Percentiles rank a stretch among this genome's conserved stretches.
Evolutionary conservation across 139 green algal species (phyloP).

Genomic region (Chlorella sp.): DNA sequence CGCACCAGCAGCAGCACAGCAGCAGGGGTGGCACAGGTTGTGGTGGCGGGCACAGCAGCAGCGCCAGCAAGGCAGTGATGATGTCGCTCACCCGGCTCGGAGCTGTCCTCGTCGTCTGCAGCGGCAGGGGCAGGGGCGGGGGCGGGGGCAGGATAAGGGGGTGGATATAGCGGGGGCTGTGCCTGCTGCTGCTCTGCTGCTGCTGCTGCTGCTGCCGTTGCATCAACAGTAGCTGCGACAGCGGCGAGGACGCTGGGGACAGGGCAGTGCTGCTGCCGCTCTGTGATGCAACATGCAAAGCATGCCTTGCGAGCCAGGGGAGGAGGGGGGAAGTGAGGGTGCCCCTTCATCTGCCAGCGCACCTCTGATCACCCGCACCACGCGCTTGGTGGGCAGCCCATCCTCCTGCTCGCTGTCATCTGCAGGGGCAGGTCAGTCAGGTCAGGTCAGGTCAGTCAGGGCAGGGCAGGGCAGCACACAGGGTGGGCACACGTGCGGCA

Average conservation of each 20-base stretch:
- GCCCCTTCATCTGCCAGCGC: too few species aligned
- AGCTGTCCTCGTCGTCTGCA: background rate
- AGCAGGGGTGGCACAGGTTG: background rate
- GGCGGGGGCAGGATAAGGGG: background rate
- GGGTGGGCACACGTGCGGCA: too few species aligned
- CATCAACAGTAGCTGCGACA: too few species aligned
- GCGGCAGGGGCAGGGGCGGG: background rate
- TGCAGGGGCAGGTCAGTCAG: background rate
- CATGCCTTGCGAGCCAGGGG: too few species aligned
- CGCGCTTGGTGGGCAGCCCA: background rate
- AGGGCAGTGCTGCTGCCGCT: too few species aligned
- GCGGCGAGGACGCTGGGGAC: too few species aligned
- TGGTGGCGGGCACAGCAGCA: background rate
- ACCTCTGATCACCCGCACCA: background rate
- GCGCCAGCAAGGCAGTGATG: background rate
- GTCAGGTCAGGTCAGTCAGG: too few species aligned
- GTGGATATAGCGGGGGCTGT: too few species aligned
- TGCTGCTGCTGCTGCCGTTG: too few species aligned
- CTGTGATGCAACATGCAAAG: too few species aligned
- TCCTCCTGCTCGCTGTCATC: slow-evolving; percentile 9
- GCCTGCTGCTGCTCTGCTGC: too few species aligned
- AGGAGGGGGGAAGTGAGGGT: too few species aligned
- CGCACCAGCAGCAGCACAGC: background rate
- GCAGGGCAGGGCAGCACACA: background rate
- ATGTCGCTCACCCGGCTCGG: slow-evolving; percentile 7